phyloP scores from a whole-genome alignment of 352 stramenopile genomes.

The Pythium volutum region DNA sequence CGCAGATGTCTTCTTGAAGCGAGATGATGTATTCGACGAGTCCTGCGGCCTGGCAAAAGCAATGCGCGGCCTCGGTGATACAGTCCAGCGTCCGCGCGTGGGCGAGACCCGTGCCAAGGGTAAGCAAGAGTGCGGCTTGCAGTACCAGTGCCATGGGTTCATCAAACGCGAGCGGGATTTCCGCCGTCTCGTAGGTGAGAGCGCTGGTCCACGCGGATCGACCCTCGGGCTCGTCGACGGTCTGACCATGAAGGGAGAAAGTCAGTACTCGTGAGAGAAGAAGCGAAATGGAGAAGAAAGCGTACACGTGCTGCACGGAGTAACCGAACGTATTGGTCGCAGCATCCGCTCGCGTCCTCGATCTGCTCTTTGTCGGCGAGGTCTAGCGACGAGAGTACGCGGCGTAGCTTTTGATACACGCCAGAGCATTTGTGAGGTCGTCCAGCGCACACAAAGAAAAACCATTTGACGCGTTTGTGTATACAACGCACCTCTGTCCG shows the following conservation, averaged over 20 bases:
- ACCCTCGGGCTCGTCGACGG: background rate
- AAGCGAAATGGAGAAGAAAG: background rate
- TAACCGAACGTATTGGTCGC: constrained; percentile 21
- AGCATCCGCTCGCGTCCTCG: constrained; percentile 10
- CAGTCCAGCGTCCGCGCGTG: constrained; percentile 4
- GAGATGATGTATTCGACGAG: constrained; percentile 17
- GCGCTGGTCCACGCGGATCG: constrained; percentile 16
- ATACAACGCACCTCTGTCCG: constrained; percentile 14
- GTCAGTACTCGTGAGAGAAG: background rate
- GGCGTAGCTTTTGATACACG: constrained; percentile 9
- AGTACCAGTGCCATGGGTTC: constrained; percentile 36
- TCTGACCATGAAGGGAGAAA: background rate
- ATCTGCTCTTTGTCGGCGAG: constrained; percentile 6
- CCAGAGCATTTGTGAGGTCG: too few relatives aligned
- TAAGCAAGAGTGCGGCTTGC: constrained; percentile 28
- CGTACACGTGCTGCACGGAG: constrained; percentile 16
- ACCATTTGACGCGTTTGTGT: too few relatives aligned
- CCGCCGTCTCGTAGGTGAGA: background rate
- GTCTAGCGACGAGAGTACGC: constrained; percentile 8
- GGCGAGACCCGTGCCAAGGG: constrained; percentile 19
- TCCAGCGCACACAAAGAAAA: too few relatives aligned
- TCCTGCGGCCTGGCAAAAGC: constrained; percentile 17
- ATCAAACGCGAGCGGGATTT: constrained; percentile 32
- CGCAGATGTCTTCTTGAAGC: constrained; percentile 16
- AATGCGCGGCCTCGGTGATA: constrained; percentile 17